These are phyloP conservation scores for Mycena pura DNA, from an alignment of 768 basidiomycete species.

Conservation along the genomic window DNA sequence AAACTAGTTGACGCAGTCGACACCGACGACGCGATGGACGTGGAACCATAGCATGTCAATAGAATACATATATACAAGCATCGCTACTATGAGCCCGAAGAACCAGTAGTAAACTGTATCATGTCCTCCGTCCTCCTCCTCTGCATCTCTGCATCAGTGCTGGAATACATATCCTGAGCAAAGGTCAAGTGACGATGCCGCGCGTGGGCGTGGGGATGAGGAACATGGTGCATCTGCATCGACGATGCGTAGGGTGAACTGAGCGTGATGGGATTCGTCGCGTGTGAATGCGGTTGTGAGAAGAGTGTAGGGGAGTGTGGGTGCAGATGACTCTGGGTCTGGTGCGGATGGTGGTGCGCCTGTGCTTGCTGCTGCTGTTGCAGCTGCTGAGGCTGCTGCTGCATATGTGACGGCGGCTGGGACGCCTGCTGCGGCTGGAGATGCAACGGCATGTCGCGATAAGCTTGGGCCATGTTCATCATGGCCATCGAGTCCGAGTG, in stretches of 20 bases:
- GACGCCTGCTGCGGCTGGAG: slow-evolving; percentile 30
- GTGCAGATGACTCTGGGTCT: not conserved
- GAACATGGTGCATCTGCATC: slow-evolving; percentile 79
- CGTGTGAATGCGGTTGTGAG: slow-evolving; percentile 25
- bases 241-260: slow-evolving; percentile 61
- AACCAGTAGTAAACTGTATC: slow-evolving; percentile 52
- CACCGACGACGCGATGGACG: slow-evolving; percentile 59
- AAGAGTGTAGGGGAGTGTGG: slow-evolving; percentile 12
- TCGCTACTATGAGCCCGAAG: slow-evolving; percentile 34
- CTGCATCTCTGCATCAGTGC: slow-evolving; percentile 46
- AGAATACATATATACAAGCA: slow-evolving; percentile 27
- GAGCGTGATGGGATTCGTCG: slow-evolving; percentile 46
- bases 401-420: slow-evolving; percentile 25
- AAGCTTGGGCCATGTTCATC: slow-evolving; percentile 36
- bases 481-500: slow-evolving; percentile 34
- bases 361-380: slow-evolving; percentile 7
- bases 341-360: slow-evolving; percentile 14
- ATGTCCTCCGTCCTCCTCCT: slow-evolving; percentile 53
- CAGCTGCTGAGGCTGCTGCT: slow-evolving; percentile 21
- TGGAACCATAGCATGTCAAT: slow-evolving; percentile 41
- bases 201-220: slow-evolving; percentile 80
- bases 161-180: slow-evolving; percentile 47
- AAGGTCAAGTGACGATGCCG: slow-evolving; percentile 68
- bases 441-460: slow-evolving; percentile 26
- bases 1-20: slow-evolving; percentile 13